Percentiles rank a stretch among this genome's conserved stretches.
phyloP scores from a whole-genome alignment of 176 grass and related monocot genomes.

The Aegilops umbellulata region DNA sequence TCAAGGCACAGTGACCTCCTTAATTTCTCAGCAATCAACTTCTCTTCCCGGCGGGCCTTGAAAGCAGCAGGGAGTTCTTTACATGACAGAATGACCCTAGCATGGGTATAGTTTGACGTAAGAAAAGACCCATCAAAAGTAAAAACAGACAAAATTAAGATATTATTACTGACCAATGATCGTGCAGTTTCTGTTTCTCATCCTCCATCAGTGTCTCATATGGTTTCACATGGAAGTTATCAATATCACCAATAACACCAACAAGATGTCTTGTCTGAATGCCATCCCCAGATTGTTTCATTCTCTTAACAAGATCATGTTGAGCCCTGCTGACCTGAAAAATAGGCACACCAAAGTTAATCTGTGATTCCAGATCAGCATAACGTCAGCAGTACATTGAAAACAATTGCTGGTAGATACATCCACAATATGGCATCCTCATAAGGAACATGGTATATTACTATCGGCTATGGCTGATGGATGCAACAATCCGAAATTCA shows the following conservation, averaged over 20 bases:
- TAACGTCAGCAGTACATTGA: neutral
- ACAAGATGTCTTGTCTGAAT: constrained; percentile 37
- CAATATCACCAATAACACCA: constrained; percentile 40
- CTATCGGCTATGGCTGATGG: neutral
- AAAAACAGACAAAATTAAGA: neutral
- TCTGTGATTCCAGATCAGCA: neutral
- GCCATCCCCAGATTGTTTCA: constrained; percentile 48
- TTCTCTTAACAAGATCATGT: constrained; percentile 33
- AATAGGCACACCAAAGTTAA: neutral
- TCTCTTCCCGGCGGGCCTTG: constrained; percentile 4
- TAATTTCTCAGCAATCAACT: constrained; percentile 7
- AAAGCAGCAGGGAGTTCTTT: constrained; percentile 38
- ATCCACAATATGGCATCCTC: neutral
- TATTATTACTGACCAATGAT: constrained; percentile 42
- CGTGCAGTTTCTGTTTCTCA: constrained; percentile 31
- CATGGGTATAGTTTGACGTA: constrained; percentile 1
- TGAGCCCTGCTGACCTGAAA: constrained; percentile 43
- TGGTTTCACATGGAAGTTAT: constrained; percentile 35
- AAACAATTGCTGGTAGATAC: neutral
- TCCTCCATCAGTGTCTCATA: constrained; percentile 41
- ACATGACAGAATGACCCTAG: constrained; percentile 35
- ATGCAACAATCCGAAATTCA: neutral
- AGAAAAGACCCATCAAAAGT: neutral
- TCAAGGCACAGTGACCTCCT: constrained; percentile 31
- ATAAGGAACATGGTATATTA: neutral